phyloP scores from a whole-genome alignment of 164 flowering plant species.

The Vitis rupestris region DNA sequence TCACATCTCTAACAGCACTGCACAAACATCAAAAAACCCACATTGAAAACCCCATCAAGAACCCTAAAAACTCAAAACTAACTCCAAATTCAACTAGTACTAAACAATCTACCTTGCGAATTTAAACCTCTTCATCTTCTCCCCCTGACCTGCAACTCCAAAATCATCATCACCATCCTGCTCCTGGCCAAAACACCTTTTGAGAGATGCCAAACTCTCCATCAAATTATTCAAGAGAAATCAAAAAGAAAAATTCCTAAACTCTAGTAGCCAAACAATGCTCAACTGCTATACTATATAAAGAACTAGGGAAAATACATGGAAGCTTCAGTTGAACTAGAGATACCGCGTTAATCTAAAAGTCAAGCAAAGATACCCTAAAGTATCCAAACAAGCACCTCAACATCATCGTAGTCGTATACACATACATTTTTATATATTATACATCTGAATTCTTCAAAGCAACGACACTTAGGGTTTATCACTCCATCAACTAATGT shows the following conservation, averaged over 20 bases:
- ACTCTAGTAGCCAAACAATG: background rate
- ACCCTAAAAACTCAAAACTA: background rate
- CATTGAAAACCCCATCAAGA: background rate
- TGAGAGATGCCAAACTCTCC: slow-evolving; percentile 29
- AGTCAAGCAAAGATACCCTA: background rate
- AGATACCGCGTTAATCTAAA: background rate
- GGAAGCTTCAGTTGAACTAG: slow-evolving; percentile 23
- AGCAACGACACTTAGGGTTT: background rate
- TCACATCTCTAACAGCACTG: slow-evolving; percentile 30
- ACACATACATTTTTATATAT: background rate
- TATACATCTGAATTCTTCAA: background rate
- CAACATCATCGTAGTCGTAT: background rate
- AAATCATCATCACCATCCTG: slow-evolving; percentile 14
- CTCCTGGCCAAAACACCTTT: slow-evolving; percentile 23
- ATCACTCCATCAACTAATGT: background rate
- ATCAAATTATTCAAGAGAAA: background rate
- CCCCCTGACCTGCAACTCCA: slow-evolving; percentile 16
- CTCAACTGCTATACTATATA: background rate
- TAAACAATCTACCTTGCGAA: slow-evolving; percentile 6
- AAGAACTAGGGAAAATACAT: slow-evolving; percentile 14
- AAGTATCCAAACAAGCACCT: background rate
- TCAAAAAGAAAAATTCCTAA: background rate
- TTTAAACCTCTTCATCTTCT: slow-evolving; percentile 21
- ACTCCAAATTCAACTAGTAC: background rate
- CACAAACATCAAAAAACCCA: slow-evolving; percentile 14